phyloP scores from a whole-genome alignment of 805 yeast species.

The Millerago galiae region DNA sequence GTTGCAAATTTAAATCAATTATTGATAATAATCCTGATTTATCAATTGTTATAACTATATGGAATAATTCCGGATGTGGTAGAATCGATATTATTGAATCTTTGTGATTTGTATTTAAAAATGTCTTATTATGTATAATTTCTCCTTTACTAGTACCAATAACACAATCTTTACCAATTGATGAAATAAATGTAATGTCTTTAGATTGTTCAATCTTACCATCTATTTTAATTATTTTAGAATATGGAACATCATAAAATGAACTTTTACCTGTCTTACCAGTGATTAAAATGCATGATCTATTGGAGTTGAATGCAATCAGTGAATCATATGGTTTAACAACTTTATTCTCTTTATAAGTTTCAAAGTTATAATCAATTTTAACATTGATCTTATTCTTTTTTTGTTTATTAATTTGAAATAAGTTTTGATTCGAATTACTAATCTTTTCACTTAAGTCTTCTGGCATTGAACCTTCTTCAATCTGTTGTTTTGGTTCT shows the following conservation, averaged over 20 bases:
- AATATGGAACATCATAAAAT: constrained; percentile 5
- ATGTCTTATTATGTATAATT: constrained; percentile 8
- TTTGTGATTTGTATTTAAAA: constrained; percentile 7
- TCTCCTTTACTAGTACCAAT: constrained; percentile 15
- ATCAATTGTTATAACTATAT: constrained; percentile 27
- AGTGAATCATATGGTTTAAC: constrained; percentile 17
- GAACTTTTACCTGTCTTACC: constrained; percentile 17
- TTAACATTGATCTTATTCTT: constrained; percentile 19
- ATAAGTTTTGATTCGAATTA: constrained; percentile 13
- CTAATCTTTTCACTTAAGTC: constrained; percentile 6
- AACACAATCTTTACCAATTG: constrained; percentile 5
- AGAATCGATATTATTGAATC: constrained; percentile 19
- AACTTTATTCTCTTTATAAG: background rate
- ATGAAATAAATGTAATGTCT: constrained; percentile 9
- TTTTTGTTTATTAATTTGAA: constrained; percentile 16
- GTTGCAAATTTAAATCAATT: constrained; percentile 5
- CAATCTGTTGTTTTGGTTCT: background rate
- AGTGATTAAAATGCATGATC: constrained; percentile 9
- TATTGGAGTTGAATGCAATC: background rate
- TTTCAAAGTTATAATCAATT: constrained; percentile 6
- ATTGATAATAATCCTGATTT: constrained; percentile 21
- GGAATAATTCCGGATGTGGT: constrained; percentile 29
- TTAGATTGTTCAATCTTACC: constrained; percentile 6
- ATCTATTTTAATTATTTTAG: constrained; percentile 10
- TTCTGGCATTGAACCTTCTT: constrained; percentile 6